A percentile compares a stretch with the other conserved stretches of the same genome.
phyloP scores from a whole-genome alignment of 495 filamentous ascomycete genomes.

The Penicillium soppii region DNA sequence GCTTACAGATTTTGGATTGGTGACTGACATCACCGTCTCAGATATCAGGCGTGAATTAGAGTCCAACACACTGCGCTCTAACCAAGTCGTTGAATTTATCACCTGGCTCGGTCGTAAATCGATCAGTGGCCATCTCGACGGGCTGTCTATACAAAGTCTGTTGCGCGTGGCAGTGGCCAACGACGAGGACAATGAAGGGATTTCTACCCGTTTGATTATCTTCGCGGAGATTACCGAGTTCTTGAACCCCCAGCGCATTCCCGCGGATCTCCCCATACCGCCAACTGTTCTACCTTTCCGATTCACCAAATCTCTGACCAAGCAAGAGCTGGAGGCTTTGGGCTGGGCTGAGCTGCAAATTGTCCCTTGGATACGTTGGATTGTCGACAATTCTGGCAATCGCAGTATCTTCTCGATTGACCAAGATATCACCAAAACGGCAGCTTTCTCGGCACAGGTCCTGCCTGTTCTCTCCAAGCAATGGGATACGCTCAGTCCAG shows the following conservation, averaged over 20 bases:
- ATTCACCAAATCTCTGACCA: slow-evolving; percentile 63
- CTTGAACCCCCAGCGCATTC: slow-evolving; percentile 70
- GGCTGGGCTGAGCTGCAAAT: slow-evolving; percentile 82
- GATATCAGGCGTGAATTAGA: slow-evolving; percentile 83
- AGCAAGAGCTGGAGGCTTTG: slow-evolving; percentile 67
- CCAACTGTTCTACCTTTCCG: slow-evolving; percentile 77
- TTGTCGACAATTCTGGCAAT: slow-evolving; percentile 62
- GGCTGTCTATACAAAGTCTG: slow-evolving; percentile 58
- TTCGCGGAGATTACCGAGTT: slow-evolving; percentile 74
- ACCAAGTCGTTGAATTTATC: slow-evolving; percentile 77
- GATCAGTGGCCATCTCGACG: slow-evolving; percentile 64
- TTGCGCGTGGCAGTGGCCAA: slow-evolving; percentile 80
- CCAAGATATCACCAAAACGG: slow-evolving; percentile 64
- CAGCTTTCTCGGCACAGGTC: slow-evolving; percentile 77
- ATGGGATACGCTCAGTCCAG: slow-evolving; percentile 72
- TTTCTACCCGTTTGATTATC: slow-evolving; percentile 65
- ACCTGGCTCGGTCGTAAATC: slow-evolving; percentile 75
- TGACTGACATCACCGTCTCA: slow-evolving; percentile 79
- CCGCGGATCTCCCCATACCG: slow-evolving; percentile 81
- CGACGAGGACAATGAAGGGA: slow-evolving; percentile 59
- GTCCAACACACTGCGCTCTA: slow-evolving; percentile 67
- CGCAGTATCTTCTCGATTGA: slow-evolving; percentile 42
- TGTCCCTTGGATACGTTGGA: slow-evolving; percentile 77
- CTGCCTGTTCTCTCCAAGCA: slow-evolving; percentile 78
- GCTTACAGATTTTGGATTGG: slow-evolving; percentile 72